These are phyloP conservation scores for Dendrobium huoshanense DNA, from an alignment of 106 monocot genomes.

Conservation along the genomic window DNA sequence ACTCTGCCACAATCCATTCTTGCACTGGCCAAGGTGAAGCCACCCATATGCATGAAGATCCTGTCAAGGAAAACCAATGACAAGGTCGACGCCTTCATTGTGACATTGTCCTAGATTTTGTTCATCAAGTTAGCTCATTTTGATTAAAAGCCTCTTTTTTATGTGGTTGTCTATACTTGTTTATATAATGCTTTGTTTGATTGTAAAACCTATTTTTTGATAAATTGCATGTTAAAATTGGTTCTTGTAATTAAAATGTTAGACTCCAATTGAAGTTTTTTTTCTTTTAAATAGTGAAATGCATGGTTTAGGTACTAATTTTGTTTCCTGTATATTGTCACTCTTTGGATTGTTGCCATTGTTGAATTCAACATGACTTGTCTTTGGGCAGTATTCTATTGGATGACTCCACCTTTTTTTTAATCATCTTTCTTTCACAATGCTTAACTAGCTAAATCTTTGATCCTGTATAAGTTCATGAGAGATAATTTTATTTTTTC, in stretches of 20 bases:
- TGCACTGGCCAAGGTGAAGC: constrained; percentile 14
- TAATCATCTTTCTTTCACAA: too few relatives aligned
- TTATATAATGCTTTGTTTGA: background rate
- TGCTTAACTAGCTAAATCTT: too few relatives aligned
- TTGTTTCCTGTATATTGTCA: too few relatives aligned
- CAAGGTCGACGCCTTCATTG: constrained; percentile 7
- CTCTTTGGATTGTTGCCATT: too few relatives aligned
- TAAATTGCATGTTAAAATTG: background rate
- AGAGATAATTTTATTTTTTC: too few relatives aligned
- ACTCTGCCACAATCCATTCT: constrained; percentile 16
- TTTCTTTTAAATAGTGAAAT: too few relatives aligned
- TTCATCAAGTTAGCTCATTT: background rate
- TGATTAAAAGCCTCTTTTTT: too few relatives aligned
- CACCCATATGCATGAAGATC: constrained; percentile 21
- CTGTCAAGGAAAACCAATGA: constrained; percentile 7
- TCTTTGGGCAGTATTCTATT: too few relatives aligned
- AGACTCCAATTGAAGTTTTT: background rate
- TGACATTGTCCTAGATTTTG: constrained; percentile 1
- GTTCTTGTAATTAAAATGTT: background rate
- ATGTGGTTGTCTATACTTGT: background rate
- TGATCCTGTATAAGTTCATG: too few relatives aligned
- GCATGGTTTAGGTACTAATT: too few relatives aligned
- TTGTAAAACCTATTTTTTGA: background rate
- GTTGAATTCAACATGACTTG: too few relatives aligned
- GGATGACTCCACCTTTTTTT: too few relatives aligned